Percentiles rank a stretch among this genome's conserved stretches.
Conservation (phyloP, 257 asterid species). For the Penstemon barbatus region DNA sequence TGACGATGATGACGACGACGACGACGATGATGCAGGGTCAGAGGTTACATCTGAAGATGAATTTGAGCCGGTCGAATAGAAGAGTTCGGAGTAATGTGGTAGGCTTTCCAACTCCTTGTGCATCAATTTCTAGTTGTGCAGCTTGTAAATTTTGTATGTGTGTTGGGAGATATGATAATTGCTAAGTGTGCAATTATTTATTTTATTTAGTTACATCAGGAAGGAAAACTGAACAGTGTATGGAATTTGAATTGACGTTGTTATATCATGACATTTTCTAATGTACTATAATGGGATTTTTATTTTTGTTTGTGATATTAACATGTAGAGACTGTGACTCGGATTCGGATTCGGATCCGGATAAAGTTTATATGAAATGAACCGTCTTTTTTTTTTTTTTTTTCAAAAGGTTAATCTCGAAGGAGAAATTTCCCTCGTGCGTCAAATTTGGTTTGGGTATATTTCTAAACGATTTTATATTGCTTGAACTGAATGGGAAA, state of each 20-base stretch:
- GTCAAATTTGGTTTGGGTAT: too few species aligned
- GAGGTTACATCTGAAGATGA: constrained; percentile 69
- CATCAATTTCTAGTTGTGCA: neutral
- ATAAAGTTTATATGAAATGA: too few species aligned
- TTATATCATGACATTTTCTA: neutral
- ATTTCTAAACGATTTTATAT: too few species aligned
- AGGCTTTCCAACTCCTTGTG: neutral
- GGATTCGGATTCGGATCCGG: too few species aligned
- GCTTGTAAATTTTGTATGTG: constrained; percentile 16
- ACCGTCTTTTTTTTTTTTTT: too few species aligned
- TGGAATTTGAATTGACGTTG: neutral
- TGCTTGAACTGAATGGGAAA: too few species aligned
- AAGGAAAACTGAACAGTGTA: neutral
- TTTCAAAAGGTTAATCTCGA: too few species aligned
- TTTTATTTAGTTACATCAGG: neutral
- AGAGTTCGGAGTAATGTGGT: neutral
- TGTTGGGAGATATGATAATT: too few species aligned
- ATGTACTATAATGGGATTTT: too few species aligned
- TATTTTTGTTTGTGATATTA: too few species aligned
- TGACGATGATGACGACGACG: constrained; percentile 25
- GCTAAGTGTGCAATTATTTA: neutral
- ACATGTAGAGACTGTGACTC: too few species aligned
- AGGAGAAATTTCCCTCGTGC: too few species aligned
- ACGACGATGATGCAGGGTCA: constrained; percentile 44
- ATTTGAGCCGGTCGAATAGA: constrained; percentile 37